Evolutionary conservation across 345 rosid genomes (phyloP).

Genomic region (Euphorbia tirucalli): DNA sequence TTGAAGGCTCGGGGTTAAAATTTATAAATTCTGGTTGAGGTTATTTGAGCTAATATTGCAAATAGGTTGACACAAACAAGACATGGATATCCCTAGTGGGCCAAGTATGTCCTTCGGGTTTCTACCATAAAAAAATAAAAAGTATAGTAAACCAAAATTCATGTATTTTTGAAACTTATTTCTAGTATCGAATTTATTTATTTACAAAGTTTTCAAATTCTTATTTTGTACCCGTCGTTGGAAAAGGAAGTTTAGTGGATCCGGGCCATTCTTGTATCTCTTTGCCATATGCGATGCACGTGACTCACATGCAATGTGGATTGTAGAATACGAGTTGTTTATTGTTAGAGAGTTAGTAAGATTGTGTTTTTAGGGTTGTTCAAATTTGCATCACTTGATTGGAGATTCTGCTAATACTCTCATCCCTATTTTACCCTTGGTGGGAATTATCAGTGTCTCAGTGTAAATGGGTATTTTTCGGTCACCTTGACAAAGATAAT

Average conservation of each 20-base stretch:
- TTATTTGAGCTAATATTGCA: too few relatives aligned
- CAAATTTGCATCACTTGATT: slow-evolving; percentile 3
- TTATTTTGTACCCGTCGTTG: too few relatives aligned
- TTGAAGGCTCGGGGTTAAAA: too few relatives aligned
- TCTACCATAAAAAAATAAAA: too few relatives aligned
- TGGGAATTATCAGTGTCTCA: background rate
- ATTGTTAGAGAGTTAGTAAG: slow-evolving; percentile 13
- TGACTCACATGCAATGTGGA: slow-evolving; percentile 22
- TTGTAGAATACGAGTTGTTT: background rate
- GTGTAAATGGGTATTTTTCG: background rate
- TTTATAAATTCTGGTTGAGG: too few relatives aligned
- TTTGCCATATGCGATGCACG: slow-evolving; percentile 23
- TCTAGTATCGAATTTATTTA: too few relatives aligned
- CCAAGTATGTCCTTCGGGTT: too few relatives aligned
- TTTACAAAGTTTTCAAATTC: too few relatives aligned
- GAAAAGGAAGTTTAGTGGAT: background rate
- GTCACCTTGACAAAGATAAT: background rate
- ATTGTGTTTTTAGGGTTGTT: slow-evolving; percentile 18
- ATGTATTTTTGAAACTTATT: too few relatives aligned
- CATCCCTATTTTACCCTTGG: background rate
- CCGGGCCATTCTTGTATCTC: background rate
- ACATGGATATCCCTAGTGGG: too few relatives aligned
- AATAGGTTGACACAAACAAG: too few relatives aligned
- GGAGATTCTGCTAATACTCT: background rate
- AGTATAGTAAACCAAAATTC: too few relatives aligned